These are phyloP conservation scores for Lizonia empirigonia DNA, from an alignment of 2,329 filamentous ascomycete species.

Conservation along the genomic window DNA sequence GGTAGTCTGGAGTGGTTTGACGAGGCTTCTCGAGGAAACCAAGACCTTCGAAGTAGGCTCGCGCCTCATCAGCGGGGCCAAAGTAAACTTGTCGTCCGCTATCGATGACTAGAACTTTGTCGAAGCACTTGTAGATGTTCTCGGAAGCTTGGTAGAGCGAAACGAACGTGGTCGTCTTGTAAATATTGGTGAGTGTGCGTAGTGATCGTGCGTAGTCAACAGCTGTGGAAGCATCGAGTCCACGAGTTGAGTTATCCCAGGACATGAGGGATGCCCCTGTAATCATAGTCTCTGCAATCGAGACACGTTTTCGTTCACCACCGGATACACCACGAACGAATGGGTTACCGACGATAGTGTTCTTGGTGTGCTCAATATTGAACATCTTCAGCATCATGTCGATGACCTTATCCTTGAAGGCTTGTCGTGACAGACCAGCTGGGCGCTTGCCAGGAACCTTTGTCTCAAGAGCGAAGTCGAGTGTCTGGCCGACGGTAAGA, in stretches of 20 bases:
- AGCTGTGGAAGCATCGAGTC: conserved; percentile 56
- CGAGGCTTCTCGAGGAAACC: conserved; percentile 76
- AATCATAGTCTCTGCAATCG: conserved; percentile 81
- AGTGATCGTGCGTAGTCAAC: conserved; percentile 57
- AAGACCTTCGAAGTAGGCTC: conserved; percentile 75
- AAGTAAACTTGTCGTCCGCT: conserved; percentile 77
- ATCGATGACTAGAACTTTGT: conserved; percentile 84
- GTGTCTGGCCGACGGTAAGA: conserved; percentile 84
- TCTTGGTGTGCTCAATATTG: conserved; percentile 85
- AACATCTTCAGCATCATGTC: conserved; percentile 85
- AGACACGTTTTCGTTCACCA: conserved; percentile 79
- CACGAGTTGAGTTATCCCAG: conserved; percentile 61
- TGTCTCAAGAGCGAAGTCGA: conserved; percentile 82
- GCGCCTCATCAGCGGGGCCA: conserved; percentile 69
- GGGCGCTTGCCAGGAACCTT: conserved; percentile 84
- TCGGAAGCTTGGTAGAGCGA: conserved; percentile 86
- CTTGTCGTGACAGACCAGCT: conserved; percentile 70
- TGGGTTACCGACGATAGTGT: conserved; percentile 83
- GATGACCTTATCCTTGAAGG: conserved; percentile 79
- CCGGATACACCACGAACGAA: conserved; percentile 79
- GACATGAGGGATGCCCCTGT: conserved; percentile 73
- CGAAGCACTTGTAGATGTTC: conserved; percentile 78
- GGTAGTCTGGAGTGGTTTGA: conserved; percentile 80
- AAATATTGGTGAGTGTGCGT: conserved; percentile 75
- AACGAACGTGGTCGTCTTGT: conserved; percentile 82